Conservation (phyloP, 1,139 yeast genomes). For the Diutina scorzettiae region DNA sequence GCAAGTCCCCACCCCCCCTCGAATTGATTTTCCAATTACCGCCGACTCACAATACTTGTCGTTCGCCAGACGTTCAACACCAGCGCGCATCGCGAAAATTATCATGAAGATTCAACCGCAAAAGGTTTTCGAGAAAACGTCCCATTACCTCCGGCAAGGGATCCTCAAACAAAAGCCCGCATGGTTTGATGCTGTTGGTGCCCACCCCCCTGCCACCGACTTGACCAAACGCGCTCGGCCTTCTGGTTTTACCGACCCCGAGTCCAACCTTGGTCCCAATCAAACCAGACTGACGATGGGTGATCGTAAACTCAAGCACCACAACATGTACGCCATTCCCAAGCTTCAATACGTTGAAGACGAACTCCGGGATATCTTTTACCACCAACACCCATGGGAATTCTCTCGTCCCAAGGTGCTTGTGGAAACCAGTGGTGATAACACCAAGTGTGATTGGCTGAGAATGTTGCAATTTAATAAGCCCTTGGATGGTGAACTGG, state of each 20-base stretch:
- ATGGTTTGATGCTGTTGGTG: constrained; percentile 78
- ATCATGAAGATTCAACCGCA: constrained; percentile 68
- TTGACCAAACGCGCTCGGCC: constrained; percentile 38
- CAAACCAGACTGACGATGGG: constrained; percentile 36
- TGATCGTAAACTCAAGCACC: constrained; percentile 20
- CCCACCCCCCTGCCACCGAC: constrained; percentile 64
- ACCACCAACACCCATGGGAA: constrained; percentile 97
- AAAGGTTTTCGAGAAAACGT: constrained; percentile 64
- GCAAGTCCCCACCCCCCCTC: too few species aligned
- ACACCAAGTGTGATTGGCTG: constrained; percentile 61
- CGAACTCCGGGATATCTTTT: constrained; percentile 66
- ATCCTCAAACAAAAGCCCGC: constrained; percentile 60
- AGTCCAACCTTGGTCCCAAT: constrained; percentile 17
- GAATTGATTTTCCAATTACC: too few species aligned
- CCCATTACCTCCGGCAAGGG: constrained; percentile 58
- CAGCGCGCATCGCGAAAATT: too few species aligned
- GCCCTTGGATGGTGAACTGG: constrained; percentile 84
- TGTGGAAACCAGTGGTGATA: constrained; percentile 60
- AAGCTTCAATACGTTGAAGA: constrained; percentile 70
- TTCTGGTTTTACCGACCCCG: constrained; percentile 19
- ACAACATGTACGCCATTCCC: constrained; percentile 38
- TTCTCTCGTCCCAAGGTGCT: constrained; percentile 82
- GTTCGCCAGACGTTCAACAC: too few species aligned
- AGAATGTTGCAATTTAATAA: constrained; percentile 58
- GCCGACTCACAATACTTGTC: too few species aligned